Evolutionary conservation across 2,329 filamentous ascomycete genomes (phyloP), one percentile per base, ranked within the genome.

Genomic region (Neodidymelliopsis sp.): DNA sequence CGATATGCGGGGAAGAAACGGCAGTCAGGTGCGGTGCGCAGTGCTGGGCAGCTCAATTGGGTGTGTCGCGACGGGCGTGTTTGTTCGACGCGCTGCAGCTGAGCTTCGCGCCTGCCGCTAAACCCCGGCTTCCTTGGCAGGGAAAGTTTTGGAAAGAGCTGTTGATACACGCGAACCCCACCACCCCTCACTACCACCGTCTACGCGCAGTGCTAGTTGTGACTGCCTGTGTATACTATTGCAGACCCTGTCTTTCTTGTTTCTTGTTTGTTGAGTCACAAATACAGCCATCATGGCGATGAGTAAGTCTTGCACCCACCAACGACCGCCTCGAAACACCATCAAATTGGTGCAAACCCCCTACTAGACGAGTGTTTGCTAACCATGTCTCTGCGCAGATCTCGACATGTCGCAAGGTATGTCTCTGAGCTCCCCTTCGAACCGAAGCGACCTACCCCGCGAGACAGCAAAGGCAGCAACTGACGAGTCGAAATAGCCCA

Each of bases 401-500:
- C 80, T 93, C 73, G 89, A 93, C 79, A 79, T 92, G 77, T 88
- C 87, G 57, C 90, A 92, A 74, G 89, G 89, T 93, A 89, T 68
- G 62, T 57, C 16, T 44, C 38, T 30, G 36, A 35, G 20, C 42
- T 37, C 33, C 49, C 48, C 12, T n/a, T 22, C 49, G 12, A 34
- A 25, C 10, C 22, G 46, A 39, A 38, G 30, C 34, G 31, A 23
- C 16, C 30, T 13, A 22, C 37, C 15, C 31, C 48, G 22, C 49
- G 30, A 11, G 43, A 23, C 23, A 15, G 4, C 24, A 4, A 3
- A n/a, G 24, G 40, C 56, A 62, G 45, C 53, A 60, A 62, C 60
- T 63, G 53, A 63, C 59, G 16, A 57, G 41, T 51, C 63, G 41
- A 40, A 45, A 64, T 58, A 84, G 85, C 85, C 67, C 81, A 84